Base-by-base conservation (phyloP, 179 eudicot species). In the Amaranthus tricolor region DNA sequence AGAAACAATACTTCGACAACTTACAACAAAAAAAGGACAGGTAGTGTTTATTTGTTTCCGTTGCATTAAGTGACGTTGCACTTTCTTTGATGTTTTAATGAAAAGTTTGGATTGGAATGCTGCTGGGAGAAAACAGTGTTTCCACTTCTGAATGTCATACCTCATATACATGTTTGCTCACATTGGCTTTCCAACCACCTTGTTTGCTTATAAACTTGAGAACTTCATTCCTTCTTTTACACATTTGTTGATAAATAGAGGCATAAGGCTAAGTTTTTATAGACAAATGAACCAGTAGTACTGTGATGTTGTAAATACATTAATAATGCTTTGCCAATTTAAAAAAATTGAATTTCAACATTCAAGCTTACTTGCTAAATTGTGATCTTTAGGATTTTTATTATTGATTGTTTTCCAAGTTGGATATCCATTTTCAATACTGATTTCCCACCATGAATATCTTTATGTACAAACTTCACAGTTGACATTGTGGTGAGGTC, bases 1-100 rank as follows among this genome's bases (percentile, higher is more conserved):
- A n/a, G 96, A 93, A 77, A 95, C 98, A 56, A 95, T 95, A 84
- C 92, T 95, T 67, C 85, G 98, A 60, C 99, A 95, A 77, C 97
- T 96, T 70, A 93, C 97, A 50, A 96, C 99, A 50, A 96, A 91
- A 83, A 96, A 91, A 80, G 98, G 99, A 57, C 98, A 96, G 98
- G 99, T 96, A 82, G 60, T 16, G 19, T 55, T 64, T 58, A 5
- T 47, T 48, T 70, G 74, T 49, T 50, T 64, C 61, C 64, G 59
- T 70, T 62, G 17, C 47, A 53, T 6, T 9, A 53, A 47, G 40
- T 47, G 50, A 57, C 51, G 51, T 57, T 64, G 50, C 54, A 16
- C 64, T 51, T 61, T 45, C 62, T 51, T 43, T 49, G 59, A 15
- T 55, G 49, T 20, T 40, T 12, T 7, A 47, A 9, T 43, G 5